A percentile compares a stretch with the other conserved stretches of the same genome.
Conservation (phyloP, 1,139 yeast genomes). For the Saccharomyces hybrid region DNA sequence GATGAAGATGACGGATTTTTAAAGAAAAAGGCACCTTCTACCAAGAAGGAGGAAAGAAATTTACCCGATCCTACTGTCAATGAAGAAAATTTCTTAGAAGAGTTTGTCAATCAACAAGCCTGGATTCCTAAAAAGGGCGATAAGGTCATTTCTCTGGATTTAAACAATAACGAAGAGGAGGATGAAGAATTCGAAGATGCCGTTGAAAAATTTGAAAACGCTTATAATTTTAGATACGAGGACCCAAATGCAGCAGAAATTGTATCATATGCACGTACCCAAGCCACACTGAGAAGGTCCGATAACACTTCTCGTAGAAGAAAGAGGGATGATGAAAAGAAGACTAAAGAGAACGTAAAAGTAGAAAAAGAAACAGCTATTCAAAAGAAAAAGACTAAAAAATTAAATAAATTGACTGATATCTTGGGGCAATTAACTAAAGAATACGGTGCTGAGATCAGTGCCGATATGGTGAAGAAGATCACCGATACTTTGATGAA, state of each 20-base stretch:
- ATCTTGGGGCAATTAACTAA: constrained; percentile 68
- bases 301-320: constrained; percentile 69
- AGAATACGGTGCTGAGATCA: constrained; percentile 75
- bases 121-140: constrained; percentile 71
- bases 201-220: constrained; percentile 83
- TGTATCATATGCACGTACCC: constrained; percentile 92
- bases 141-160: constrained; percentile 49
- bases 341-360: constrained; percentile 45
- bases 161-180: constrained; percentile 35
- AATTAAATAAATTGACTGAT: constrained; percentile 70
- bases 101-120: constrained; percentile 68
- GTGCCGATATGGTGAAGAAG: constrained; percentile 47
- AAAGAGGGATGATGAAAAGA: constrained; percentile 67
- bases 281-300: constrained; percentile 82
- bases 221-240: constrained; percentile 90
- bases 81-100: constrained; percentile 61
- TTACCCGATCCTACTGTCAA: constrained; percentile 66
- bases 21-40: not conserved
- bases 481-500: constrained; percentile 70
- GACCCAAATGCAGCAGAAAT: constrained; percentile 88
- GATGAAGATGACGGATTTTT: constrained; percentile 37
- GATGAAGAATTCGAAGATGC: constrained; percentile 89
- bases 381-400: constrained; percentile 65
- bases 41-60: constrained; percentile 18
- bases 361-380: constrained; percentile 53